Evolutionary conservation across 164 flowering plant genomes (phyloP), one percentile per base, ranked within the genome.

Genomic region (Berberis thunbergii): DNA sequence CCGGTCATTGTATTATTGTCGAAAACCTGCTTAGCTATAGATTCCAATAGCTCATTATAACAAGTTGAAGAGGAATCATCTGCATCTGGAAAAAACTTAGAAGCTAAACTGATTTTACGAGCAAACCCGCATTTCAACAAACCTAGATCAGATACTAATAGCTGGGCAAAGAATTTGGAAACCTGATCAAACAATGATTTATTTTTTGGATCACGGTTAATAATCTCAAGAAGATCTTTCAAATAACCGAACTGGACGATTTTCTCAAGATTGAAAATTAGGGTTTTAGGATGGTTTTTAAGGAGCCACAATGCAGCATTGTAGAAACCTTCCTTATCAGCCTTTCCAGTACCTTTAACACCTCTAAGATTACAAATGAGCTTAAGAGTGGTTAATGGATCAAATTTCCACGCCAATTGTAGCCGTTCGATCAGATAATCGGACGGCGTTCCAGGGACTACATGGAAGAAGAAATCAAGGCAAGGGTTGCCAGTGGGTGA

Each of bases 381-480:
- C 40, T 86, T 86, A 40, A 86, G 74, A 4, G 88, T 61, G 7
- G 80, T 74, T 39, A 74, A n/a, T 0, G 84, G 62, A 41, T 81
- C 67, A 60, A 70, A 70, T 0, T 50, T 69, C 87, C 87, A 85
- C 0, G 87, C 78, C 43, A 60, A 12, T 1, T 61, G 43, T 2
- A 81, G 68, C 49, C 69, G 62, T 1, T 53, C 43, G 54, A 7
- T 72, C 57, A 81, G 61, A 40, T 2, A 45, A 7, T 76, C 68
- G 6, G 76, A 43, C 4, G 77, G 77, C 6, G 81, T 83, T 45
- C 71, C 70, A 6, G 83, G 89, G 6, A 80, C 81, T 12, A 78
- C 72, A 54, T 80, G 88, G 77, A 82, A 86, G 76, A 86, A 86
- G 84, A 86, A 84, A 59, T 86, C 84, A 40, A 83, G 72, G 62